These are phyloP conservation scores for Scheffersomyces segobiensis DNA, from an alignment of 1,139 yeast species.

Conservation along the genomic window DNA sequence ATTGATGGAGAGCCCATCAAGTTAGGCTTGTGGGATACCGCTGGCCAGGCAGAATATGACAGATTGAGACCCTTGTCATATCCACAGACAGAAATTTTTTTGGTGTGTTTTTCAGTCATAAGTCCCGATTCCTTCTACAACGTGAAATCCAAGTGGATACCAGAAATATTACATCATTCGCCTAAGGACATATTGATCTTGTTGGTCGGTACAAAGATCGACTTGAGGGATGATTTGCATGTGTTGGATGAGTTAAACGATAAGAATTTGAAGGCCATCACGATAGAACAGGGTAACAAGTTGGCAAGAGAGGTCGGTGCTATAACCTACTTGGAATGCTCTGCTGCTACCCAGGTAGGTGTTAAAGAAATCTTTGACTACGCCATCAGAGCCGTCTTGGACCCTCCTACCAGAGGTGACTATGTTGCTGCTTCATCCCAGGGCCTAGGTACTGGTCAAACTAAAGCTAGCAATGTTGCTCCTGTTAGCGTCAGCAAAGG, in stretches of 20 bases:
- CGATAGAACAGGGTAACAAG: conserved; percentile 61
- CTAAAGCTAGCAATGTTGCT: conserved; percentile 5
- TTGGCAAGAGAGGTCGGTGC: conserved; percentile 76
- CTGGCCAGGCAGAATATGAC: conserved; percentile 94
- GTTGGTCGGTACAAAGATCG: conserved; percentile 84
- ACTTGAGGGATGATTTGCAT: conserved; percentile 79
- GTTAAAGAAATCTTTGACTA: conserved; percentile 80
- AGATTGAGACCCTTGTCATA: conserved; percentile 87
- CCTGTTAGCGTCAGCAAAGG: conserved; percentile 16
- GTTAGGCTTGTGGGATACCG: conserved; percentile 95
- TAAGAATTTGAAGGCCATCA: conserved; percentile 61
- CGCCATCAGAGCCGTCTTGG: conserved; percentile 72
- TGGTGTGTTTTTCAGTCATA: conserved; percentile 84
- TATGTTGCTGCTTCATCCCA: conserved; percentile 4
- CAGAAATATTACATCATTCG: conserved; percentile 85
- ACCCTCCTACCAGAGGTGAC: conserved; percentile 43
- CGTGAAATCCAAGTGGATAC: conserved; percentile 77
- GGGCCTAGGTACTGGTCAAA: conserved; percentile 6
- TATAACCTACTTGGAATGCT: conserved; percentile 79
- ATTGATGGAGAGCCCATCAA: conserved; percentile 80
- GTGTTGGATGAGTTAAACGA: conserved; percentile 70
- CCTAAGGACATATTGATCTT: conserved; percentile 73
- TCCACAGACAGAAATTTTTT: conserved; percentile 88
- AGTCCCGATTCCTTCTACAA: conserved; percentile 81
- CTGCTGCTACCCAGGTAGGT: conserved; percentile 90